Evolutionary conservation across 192 early-diverging fungal genomes (phyloP).

Genomic region (Haplosporangium gracile): DNA sequence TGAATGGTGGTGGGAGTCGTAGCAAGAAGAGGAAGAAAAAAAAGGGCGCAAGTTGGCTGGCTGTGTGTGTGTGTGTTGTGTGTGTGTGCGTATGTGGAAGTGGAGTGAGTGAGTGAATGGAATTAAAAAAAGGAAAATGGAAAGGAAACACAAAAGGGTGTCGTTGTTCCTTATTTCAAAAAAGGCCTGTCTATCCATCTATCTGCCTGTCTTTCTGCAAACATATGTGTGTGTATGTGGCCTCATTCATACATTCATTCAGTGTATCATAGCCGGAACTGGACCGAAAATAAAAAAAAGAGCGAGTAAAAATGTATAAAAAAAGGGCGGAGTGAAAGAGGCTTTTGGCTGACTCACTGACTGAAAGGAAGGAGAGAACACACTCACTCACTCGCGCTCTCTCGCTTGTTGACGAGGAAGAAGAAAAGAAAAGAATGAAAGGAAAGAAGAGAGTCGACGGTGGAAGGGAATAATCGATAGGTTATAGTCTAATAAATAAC

Average conservation of each 20-base stretch:
- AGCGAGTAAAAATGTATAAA: background rate
- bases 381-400: background rate
- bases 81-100: background rate
- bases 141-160: background rate
- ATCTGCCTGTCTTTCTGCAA: too few relatives aligned
- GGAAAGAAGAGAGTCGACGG: background rate
- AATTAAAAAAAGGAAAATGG: background rate
- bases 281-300: background rate
- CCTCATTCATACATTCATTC: too few relatives aligned
- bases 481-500: background rate
- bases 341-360: background rate
- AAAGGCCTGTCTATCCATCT: too few relatives aligned
- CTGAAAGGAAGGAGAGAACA: background rate
- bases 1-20: background rate
- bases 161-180: background rate
- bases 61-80: background rate
- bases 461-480: background rate
- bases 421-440: too few relatives aligned
- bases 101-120: background rate
- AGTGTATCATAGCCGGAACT: conserved; percentile 1
- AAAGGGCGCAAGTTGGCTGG: background rate
- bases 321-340: background rate
- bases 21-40: background rate
- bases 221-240: too few relatives aligned
- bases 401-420: background rate